phyloP scores from a whole-genome alignment of 805 yeast genomes.

The Cyberlindnera amylophila region DNA sequence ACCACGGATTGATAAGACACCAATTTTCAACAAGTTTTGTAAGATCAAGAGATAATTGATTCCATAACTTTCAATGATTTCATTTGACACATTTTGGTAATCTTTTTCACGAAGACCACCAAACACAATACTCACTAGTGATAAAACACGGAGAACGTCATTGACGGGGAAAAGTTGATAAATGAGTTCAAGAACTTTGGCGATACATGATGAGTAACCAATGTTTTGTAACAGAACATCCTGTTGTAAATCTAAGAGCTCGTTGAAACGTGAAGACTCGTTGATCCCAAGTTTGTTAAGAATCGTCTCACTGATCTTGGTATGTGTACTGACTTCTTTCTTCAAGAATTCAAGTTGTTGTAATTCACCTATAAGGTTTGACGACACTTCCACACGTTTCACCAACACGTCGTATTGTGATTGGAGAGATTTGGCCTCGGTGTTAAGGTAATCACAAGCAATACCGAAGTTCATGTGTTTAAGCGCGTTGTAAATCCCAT shows the following conservation, averaged over 20 bases:
- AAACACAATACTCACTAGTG: constrained; percentile 57
- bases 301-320: constrained; percentile 69
- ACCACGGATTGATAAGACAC: constrained; percentile 34
- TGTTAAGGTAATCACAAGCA: constrained; percentile 70
- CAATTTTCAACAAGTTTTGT: constrained; percentile 44
- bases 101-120: constrained; percentile 70
- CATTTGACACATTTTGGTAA: constrained; percentile 48
- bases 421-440: constrained; percentile 68
- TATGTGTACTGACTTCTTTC: constrained; percentile 65
- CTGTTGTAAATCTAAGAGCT: constrained; percentile 60
- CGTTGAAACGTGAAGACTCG: constrained; percentile 33
- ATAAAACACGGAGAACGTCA: constrained; percentile 47
- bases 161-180: constrained; percentile 33
- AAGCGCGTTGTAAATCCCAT: constrained; percentile 28
- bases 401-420: constrained; percentile 50
- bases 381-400: constrained; percentile 34
- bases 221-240: constrained; percentile 56
- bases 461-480: constrained; percentile 69
- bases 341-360: constrained; percentile 66
- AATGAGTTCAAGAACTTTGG: constrained; percentile 47
- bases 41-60: constrained; percentile 44
- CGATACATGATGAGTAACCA: constrained; percentile 34
- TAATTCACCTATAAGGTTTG: constrained; percentile 64
- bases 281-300: constrained; percentile 29
- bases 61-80: constrained; percentile 64